Conservation (phyloP, 352 stramenopile species). For the Phytophthora lateralis region DNA sequence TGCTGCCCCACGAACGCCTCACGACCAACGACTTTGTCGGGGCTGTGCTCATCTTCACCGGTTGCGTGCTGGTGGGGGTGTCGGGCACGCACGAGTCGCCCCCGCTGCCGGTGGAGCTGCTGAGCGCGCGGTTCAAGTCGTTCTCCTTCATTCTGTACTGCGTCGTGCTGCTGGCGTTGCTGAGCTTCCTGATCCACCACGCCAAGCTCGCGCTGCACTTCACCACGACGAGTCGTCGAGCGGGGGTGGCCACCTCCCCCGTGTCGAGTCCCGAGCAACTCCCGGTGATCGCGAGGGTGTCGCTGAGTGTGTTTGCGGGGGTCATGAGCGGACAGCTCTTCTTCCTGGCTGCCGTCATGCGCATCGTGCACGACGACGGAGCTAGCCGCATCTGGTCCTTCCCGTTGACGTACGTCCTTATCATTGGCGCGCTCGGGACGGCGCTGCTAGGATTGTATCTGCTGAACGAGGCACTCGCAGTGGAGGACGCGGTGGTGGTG, state of each 20-base stretch:
- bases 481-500: constrained; percentile 82
- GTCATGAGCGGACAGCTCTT: constrained; percentile 82
- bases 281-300: constrained; percentile 50
- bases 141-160: constrained; percentile 74
- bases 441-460: constrained; percentile 74
- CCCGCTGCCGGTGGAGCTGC: constrained; percentile 61
- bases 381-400: constrained; percentile 50
- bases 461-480: constrained; percentile 79
- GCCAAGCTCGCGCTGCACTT: constrained; percentile 59
- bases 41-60: constrained; percentile 75
- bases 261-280: constrained; percentile 35
- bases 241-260: constrained; percentile 28
- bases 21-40: constrained; percentile 80
- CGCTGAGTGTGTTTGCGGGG: constrained; percentile 66
- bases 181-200: constrained; percentile 61
- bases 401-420: constrained; percentile 76
- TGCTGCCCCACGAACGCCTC: constrained; percentile 71
- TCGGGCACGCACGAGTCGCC: constrained; percentile 72
- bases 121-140: constrained; percentile 56
- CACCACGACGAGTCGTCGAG: constrained; percentile 39
- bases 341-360: constrained; percentile 74
- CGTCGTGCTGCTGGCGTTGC: constrained; percentile 39
- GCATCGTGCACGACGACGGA: constrained; percentile 61
- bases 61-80: constrained; percentile 76
- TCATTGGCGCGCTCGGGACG: constrained; percentile 61